Evolutionary conservation across 352 stramenopile genomes (phyloP).

Genomic region (Pythium plurisporium): DNA sequence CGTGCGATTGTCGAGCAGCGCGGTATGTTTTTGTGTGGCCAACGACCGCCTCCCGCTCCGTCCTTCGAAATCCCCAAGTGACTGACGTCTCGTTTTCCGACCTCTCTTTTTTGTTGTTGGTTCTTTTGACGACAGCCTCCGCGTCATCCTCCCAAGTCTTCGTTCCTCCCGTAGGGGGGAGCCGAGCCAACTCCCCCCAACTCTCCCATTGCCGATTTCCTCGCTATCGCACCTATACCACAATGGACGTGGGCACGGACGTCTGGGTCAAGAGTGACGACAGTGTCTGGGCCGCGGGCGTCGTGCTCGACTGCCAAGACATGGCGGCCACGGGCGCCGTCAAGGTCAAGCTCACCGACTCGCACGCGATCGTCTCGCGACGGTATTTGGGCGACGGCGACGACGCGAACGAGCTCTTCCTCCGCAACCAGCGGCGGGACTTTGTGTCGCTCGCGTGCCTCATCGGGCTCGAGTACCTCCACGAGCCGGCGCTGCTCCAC

Average conservation of each 20-base stretch:
- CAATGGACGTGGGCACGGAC: constrained; percentile 81
- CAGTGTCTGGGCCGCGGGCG: constrained; percentile 59
- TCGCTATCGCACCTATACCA: not conserved
- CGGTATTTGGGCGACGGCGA: constrained; percentile 28
- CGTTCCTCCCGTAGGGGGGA: not conserved
- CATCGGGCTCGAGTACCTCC: constrained; percentile 75
- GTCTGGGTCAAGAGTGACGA: constrained; percentile 72
- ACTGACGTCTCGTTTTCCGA: constrained; percentile 4
- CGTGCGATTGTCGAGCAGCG: not conserved
- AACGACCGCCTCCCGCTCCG: too few species aligned
- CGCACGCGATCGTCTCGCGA: constrained; percentile 36
- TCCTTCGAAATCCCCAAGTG: too few species aligned
- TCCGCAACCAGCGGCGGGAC: constrained; percentile 61
- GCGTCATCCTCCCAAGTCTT: too few species aligned
- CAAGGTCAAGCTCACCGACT: constrained; percentile 43
- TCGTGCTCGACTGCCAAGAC: constrained; percentile 67
- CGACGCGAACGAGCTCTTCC: constrained; percentile 46
- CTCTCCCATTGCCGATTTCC: not conserved
- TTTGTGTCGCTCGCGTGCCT: constrained; percentile 59
- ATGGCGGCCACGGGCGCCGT: constrained; percentile 32
- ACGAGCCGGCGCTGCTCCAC: constrained; percentile 80
- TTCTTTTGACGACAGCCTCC: too few species aligned
- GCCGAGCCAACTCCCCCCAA: not conserved
- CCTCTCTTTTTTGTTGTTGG: too few species aligned
- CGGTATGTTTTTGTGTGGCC: too few species aligned